phyloP scores from a whole-genome alignment of 208 protist genomes.

The Leishmania lainsoni region DNA sequence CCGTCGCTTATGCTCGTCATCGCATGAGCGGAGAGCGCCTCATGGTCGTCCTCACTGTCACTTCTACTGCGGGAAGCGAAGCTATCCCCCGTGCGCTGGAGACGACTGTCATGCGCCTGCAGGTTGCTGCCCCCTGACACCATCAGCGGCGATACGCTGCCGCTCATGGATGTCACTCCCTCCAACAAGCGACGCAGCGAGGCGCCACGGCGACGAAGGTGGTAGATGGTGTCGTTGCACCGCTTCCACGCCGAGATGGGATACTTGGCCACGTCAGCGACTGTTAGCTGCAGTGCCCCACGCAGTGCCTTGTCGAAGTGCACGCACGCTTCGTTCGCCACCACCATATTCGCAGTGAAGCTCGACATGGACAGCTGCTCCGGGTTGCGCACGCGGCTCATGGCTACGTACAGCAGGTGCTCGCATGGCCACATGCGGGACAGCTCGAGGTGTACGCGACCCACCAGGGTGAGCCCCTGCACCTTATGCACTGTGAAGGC shows the following conservation, averaged over 20 bases:
- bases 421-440: slow-evolving; percentile 91
- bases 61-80: not conserved
- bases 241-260: slow-evolving; percentile 84
- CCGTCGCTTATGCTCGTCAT: slow-evolving; percentile 12
- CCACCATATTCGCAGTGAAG: slow-evolving; percentile 74
- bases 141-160: slow-evolving; percentile 15
- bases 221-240: slow-evolving; percentile 88
- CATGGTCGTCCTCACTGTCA: slow-evolving; percentile 1
- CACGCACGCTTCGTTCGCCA: slow-evolving; percentile 79
- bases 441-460: slow-evolving; percentile 87
- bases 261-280: slow-evolving; percentile 47
- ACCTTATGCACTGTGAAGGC: slow-evolving; percentile 93
- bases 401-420: slow-evolving; percentile 88
- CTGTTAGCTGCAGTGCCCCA: slow-evolving; percentile 34
- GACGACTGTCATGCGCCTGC: not conserved
- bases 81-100: not conserved
- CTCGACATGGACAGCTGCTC: slow-evolving; percentile 88
- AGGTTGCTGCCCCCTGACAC: not conserved
- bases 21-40: not conserved
- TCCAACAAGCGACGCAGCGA: slow-evolving; percentile 68
- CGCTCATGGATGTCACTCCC: slow-evolving; percentile 32
- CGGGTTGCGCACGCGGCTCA: slow-evolving; percentile 90
- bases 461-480: slow-evolving; percentile 84
- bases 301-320: slow-evolving; percentile 70
- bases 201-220: slow-evolving; percentile 69